These are phyloP conservation scores for Caryopteris hybrid DNA, from an alignment of 305 asterid species.

Conservation along the genomic window DNA sequence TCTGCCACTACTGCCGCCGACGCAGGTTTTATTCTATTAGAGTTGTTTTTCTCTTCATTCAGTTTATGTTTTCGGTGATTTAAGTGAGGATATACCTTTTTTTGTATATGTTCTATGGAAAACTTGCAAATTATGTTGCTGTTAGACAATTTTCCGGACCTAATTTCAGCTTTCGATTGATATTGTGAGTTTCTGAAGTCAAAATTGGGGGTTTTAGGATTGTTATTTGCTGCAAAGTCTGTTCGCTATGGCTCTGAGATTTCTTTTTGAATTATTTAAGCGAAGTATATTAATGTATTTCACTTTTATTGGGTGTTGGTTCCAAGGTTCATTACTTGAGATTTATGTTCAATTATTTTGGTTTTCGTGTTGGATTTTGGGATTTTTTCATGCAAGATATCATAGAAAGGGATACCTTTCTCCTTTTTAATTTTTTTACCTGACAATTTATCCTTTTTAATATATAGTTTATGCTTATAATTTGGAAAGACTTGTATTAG, in stretches of 20 bases:
- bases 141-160: not conserved
- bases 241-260: too few relatives aligned
- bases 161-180: not conserved
- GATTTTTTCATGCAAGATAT: not conserved
- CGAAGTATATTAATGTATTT: not conserved
- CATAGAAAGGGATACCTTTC: too few relatives aligned
- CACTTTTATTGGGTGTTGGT: not conserved
- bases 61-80: not conserved
- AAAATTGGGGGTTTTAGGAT: not conserved
- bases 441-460: not conserved
- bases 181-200: not conserved
- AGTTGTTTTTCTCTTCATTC: not conserved
- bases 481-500: not conserved
- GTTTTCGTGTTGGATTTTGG: not conserved
- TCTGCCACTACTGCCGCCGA: not conserved
- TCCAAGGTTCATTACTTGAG: not conserved
- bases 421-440: too few relatives aligned
- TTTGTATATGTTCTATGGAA: not conserved
- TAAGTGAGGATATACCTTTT: too few relatives aligned
- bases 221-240: not conserved
- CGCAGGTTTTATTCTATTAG: not conserved
- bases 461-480: not conserved
- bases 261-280: not conserved
- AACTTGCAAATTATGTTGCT: not conserved
- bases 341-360: not conserved